Evolutionary conservation across 139 green algal species (phyloP), one percentile per base, ranked within the genome.

Genomic region (Chlamydomonas sp.): DNA sequence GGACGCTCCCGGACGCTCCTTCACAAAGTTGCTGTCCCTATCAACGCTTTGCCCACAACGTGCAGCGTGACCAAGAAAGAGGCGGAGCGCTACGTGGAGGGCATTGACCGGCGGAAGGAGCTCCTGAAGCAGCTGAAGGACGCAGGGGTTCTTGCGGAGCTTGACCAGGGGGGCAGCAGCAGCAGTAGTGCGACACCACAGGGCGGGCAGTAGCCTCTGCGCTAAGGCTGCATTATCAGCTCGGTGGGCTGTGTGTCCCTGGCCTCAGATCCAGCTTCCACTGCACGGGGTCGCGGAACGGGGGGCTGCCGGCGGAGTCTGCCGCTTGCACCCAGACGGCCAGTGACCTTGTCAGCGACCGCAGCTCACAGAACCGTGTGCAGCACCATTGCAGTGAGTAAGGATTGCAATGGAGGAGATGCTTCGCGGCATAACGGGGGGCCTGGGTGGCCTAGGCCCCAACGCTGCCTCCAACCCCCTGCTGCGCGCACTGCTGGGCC

Each of bases 21-120:
- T 15, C 15, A 6, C 68, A 12, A 5, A 31, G 9, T 6, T 75
- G 20, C 49, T 62, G 18, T 62, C 71, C 71, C 12, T 76, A 17
- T 49, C 71, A 17, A 8, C 14, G 12, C 31, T 31, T n/a, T 76
- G 15, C 31, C 20, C 8, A 9, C 16, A 31, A 49, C 31, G 31
- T 49, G 31, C 80, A 86, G 82, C n/a, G 82, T 86, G 61, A 86
- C 82, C 8, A 86, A 86, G 20, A 86, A 86, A 17, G 82, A 86
- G 74, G 82, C 82, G 14, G 82, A 86, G 31, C 62, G 63, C 20
- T 86, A 59, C 31, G 82, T 63, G 2, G 59, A 79, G 82, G 61
- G 0, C 1, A 74, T 63, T n/a, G 82, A 86, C 61, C 71, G 79
- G 71, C 82, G 82, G 6, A 3, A 59, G 71, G 82, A 78, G 17